These are phyloP conservation scores for Geranium rotundifolium DNA, from an alignment of 345 rosid genomes.

Conservation along the genomic window DNA sequence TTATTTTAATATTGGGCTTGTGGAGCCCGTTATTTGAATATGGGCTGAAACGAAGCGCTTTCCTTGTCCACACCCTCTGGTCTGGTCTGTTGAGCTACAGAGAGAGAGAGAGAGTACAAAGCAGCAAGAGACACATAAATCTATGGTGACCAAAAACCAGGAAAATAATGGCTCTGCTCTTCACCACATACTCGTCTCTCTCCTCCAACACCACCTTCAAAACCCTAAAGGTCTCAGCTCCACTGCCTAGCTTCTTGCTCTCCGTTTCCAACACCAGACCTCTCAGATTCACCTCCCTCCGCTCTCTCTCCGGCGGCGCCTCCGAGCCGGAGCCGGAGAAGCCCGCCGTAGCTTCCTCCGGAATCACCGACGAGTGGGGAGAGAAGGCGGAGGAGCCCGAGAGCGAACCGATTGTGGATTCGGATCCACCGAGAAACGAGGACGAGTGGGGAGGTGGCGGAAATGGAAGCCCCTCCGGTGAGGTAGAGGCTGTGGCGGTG, in stretches of 20 bases:
- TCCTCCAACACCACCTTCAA: too few relatives aligned
- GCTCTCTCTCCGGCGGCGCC: constrained; percentile 7
- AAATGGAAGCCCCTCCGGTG: constrained; percentile 30
- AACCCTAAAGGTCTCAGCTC: too few relatives aligned
- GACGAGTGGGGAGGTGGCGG: constrained; percentile 71
- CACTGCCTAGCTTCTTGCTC: not conserved
- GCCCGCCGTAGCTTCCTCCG: constrained; percentile 6
- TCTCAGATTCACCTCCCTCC: constrained; percentile 1
- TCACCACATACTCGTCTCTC: constrained; percentile 14
- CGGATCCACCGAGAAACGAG: constrained; percentile 68
- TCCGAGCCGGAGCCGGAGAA: constrained; percentile 12
- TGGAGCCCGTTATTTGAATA: too few relatives aligned
- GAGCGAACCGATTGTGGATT: constrained; percentile 27
- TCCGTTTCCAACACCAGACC: not conserved
- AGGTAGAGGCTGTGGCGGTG: not conserved
- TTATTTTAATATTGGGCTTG: too few relatives aligned
- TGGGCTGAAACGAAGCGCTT: too few relatives aligned
- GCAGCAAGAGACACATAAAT: too few relatives aligned
- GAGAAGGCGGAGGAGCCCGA: constrained; percentile 27
- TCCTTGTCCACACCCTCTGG: too few relatives aligned
- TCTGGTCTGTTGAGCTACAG: too few relatives aligned
- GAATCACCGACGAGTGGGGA: constrained; percentile 75
- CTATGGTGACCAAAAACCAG: too few relatives aligned
- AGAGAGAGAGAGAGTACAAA: too few relatives aligned
- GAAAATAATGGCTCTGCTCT: constrained; percentile 28